phyloP scores from a whole-genome alignment of 108 stramenopile genomes.

The Cylindrotheca closterium region DNA sequence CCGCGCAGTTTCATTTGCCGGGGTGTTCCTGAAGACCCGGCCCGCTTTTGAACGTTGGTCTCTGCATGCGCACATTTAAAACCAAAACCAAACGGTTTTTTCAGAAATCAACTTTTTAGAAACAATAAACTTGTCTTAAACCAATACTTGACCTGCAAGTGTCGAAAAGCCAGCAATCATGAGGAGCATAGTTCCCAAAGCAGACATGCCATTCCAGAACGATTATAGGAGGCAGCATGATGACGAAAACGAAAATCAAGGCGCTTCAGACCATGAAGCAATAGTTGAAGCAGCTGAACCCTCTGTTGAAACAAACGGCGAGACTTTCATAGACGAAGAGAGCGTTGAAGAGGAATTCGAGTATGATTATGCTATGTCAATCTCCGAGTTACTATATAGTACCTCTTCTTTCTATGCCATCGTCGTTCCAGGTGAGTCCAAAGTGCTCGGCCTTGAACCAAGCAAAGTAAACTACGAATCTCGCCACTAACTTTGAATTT shows the following conservation, averaged over 20 bases:
- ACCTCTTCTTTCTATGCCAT: slow-evolving; percentile 83
- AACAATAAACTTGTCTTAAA: too few species aligned
- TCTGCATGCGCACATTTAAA: too few species aligned
- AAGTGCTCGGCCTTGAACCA: not conserved
- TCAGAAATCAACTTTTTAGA: too few species aligned
- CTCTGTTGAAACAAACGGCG: not conserved
- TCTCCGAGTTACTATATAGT: slow-evolving; percentile 79
- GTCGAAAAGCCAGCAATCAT: too few species aligned
- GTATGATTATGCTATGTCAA: slow-evolving; percentile 33
- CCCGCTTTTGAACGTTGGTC: too few species aligned
- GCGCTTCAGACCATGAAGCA: not conserved
- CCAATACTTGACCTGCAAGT: too few species aligned
- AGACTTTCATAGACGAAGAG: slow-evolving; percentile 20
- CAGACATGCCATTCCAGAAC: not conserved
- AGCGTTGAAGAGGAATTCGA: slow-evolving; percentile 30
- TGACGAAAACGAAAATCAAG: not conserved
- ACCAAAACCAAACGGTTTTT: too few species aligned
- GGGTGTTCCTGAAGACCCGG: too few species aligned
- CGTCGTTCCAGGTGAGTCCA: slow-evolving; percentile 58
- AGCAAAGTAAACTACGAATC: not conserved
- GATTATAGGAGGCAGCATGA: not conserved
- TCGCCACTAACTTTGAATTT: not conserved
- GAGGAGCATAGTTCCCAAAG: not conserved
- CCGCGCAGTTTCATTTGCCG: too few species aligned
- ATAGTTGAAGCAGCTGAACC: not conserved